These are phyloP conservation scores for Chaetothyriales sp. DNA, from an alignment of 2,329 filamentous ascomycete species.

Conservation along the genomic window DNA sequence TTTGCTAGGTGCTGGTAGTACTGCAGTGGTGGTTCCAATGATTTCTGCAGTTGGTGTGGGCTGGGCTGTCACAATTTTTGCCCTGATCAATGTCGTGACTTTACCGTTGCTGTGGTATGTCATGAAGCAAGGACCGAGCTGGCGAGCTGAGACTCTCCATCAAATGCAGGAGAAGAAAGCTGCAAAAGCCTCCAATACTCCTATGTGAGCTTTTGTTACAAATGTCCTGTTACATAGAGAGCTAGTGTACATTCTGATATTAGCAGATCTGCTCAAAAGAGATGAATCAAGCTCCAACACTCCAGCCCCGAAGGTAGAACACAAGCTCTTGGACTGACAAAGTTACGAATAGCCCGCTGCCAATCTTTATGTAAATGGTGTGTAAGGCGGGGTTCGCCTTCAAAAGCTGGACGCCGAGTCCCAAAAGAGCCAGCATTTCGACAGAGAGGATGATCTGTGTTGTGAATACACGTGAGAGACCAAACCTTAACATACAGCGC, in stretches of 20 bases:
- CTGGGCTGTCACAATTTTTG: slow-evolving; percentile 5
- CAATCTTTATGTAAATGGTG: not conserved
- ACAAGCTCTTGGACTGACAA: not conserved
- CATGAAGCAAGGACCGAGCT: not conserved
- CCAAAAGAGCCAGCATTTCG: not conserved
- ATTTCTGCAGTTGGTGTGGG: slow-evolving; percentile 6
- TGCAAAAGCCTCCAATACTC: not conserved
- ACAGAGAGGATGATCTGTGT: not conserved
- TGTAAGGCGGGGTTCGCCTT: not conserved
- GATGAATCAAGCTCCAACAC: not conserved
- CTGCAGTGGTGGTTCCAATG: slow-evolving; percentile 16
- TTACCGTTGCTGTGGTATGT: not conserved
- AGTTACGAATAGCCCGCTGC: not conserved
- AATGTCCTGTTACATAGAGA: too few species aligned
- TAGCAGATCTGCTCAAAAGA: not conserved
- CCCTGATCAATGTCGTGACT: not conserved
- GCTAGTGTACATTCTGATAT: not conserved
- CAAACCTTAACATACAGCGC: not conserved
- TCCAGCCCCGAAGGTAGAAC: not conserved
- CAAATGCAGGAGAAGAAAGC: not conserved
- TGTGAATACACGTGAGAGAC: not conserved
- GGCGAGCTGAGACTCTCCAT: not conserved
- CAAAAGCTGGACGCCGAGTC: not conserved
- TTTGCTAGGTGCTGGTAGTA: slow-evolving; percentile 20
- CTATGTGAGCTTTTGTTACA: not conserved